Evolutionary conservation across 192 early-diverging fungal species (phyloP), one percentile per base, ranked within the genome.

Genomic region (Entomortierella beljakovae): DNA sequence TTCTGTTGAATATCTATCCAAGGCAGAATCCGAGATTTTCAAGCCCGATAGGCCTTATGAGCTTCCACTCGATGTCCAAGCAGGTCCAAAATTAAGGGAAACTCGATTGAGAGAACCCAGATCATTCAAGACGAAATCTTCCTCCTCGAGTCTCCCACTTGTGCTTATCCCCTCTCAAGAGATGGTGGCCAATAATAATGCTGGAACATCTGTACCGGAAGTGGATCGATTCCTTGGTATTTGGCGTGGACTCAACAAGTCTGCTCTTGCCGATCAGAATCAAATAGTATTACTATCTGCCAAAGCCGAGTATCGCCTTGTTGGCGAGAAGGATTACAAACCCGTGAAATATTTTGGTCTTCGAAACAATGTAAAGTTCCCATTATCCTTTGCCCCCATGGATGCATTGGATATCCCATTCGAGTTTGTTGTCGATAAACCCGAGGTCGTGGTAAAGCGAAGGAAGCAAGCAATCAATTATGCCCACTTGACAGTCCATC

Each of bases 201-300:
- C 61, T 5, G 26, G 69, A 29, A 81, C 43, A 43, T 61, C 74
- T 13, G 61, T 66, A 6, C 60, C 32, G 1, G 69, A 77, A 32
- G 53, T 62, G 8, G 85, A 87, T 61, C 62, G 68, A 37, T 87
- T 87, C 63, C 52, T 80, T 33, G 83, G 83, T 13, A 68, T 68
- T 0, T 28, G 85, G 43, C 66, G 81, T 20, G 42, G 80, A 57
- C 83, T 87, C 57, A 87, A 87, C 69, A 80, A 81, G 51, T 25
- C 70, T 0, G 22, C 52, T 6, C 81, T 80, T 1, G 38, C 60
- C 2, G 69, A 64, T 13, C 67, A 85, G n/a, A 61, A 38, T 6
- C 61, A 64, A 61, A 70, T 82, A 40, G 81, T 70, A 5, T 26
- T 79, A 16, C 48, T 32, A 8, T 64, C 66, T 0, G 62, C 61